Percentiles rank a stretch among this genome's conserved stretches.
Conservation (phyloP, 129 eudicot genomes). For the Saposhnikovia divaricata region DNA sequence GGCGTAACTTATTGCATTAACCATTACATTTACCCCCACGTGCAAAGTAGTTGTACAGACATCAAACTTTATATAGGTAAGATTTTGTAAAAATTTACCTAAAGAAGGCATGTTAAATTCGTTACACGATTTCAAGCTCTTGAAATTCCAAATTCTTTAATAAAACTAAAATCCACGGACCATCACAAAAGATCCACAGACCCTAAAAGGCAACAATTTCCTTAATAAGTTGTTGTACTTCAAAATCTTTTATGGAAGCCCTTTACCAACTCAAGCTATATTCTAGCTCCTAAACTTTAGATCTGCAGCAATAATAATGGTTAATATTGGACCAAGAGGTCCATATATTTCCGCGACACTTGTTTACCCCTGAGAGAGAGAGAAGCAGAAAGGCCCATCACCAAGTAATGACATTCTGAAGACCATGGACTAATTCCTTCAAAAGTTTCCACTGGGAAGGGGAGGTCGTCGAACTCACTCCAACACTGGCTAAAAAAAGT, state of each 20-base stretch:
- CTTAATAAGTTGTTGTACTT: neutral
- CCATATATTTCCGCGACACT: neutral
- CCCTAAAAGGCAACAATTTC: neutral
- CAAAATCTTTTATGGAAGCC: neutral
- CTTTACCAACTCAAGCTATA: neutral
- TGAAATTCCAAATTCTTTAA: neutral
- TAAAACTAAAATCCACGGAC: neutral
- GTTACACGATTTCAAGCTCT: neutral
- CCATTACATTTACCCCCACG: neutral
- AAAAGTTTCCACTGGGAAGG: neutral
- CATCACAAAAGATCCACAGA: neutral
- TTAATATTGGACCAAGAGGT: neutral
- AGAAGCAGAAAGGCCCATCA: neutral
- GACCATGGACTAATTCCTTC: neutral
- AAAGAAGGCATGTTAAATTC: neutral
- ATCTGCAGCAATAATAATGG: neutral
- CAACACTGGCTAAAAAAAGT: neutral
- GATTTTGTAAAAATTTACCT: neutral
- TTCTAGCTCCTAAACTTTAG: neutral
- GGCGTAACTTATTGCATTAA: neutral
- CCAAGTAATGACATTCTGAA: neutral
- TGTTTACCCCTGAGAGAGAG: neutral
- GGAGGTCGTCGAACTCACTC: neutral
- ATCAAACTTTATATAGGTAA: neutral
- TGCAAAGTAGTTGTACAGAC: neutral